Base-by-base conservation (phyloP, 805 yeast genomes). In the Kuraishia cidri region DNA sequence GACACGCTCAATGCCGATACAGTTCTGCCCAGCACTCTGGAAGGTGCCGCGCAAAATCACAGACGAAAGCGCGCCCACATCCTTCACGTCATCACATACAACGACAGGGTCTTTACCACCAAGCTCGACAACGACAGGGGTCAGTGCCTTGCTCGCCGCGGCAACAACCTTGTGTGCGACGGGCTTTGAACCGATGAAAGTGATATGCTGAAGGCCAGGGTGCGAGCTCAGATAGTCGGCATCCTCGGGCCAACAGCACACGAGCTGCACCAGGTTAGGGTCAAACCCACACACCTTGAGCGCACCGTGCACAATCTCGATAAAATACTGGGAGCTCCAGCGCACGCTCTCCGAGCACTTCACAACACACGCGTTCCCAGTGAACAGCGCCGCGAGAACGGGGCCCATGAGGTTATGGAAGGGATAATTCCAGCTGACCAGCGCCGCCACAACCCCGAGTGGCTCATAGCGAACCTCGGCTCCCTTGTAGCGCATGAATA, bases 381-480 rank as follows among this genome's bases (percentile, higher is more conserved):
- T 75, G 50, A 88, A 85, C 17, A 92, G 55, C 2, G 90, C 74
- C 2, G 97, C 94, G 36, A 88, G 76, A 2, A 92, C 66, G 2
- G 98, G 98, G 3, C 97, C 97, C 66, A 92, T 59, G 32, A 88
- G 61, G 55, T 92, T 92, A 54, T 92, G 98, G 56, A 92, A 79
- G 1, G 99, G 98, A 53, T 92, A 92, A 51, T 92, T 92, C 99
- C 99, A 92, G 3, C 95, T 84, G 1, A 92, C 85, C 38, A 92
- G 64, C 0, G 97, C 94, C 6, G 94, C 72, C 17, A 90, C 90
- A 9, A 82, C 85, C 5, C 92, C 92, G 35, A 90, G 57, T 1
- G 98, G 97, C 54, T 88, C 95, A 54, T 92, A 92, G 41, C 94
- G 68, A 12, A 92, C 90, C 56, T 90, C 92, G 4, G 96, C 97